Evolutionary conservation across 139 green algal species (phyloP).

Genomic region (Astrephomene gubernaculifera): DNA sequence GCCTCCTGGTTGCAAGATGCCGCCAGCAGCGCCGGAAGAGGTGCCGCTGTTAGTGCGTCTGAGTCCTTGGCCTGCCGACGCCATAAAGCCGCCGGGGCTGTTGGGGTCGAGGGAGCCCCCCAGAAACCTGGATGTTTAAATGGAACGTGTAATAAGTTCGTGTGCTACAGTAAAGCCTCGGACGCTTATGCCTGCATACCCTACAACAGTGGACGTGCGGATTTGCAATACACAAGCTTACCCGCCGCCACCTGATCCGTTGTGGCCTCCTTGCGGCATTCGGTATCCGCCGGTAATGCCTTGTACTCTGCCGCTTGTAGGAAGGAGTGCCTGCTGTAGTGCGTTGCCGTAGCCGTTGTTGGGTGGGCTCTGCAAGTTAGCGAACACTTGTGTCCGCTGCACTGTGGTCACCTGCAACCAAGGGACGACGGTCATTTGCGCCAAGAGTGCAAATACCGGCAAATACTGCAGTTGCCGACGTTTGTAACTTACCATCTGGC

Average conservation of each 20-base stretch:
- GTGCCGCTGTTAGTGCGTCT: neutral
- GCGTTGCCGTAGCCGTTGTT: neutral
- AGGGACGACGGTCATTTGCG: neutral
- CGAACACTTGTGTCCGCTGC: conserved; percentile 56
- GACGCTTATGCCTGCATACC: no score
- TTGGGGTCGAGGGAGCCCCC: conserved; percentile 14
- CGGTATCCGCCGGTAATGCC: conserved; percentile 39
- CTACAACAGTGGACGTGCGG: no score
- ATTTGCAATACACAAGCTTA: no score
- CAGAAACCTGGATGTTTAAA: conserved; percentile 7
- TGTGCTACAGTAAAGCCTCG: no score
- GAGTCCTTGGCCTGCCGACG: neutral
- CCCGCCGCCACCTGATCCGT: neutral
- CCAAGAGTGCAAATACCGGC: neutral
- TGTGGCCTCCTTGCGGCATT: neutral
- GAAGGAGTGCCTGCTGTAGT: neutral
- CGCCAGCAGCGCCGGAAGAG: conserved; percentile 5
- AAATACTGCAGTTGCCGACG: neutral
- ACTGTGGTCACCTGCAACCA: conserved; percentile 54
- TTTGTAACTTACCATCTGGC: neutral
- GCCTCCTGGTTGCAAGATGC: neutral
- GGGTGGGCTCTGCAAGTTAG: conserved; percentile 17
- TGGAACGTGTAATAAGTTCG: neutral
- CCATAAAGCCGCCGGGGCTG: neutral
- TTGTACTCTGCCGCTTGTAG: conserved; percentile 14